Evolutionary conservation across 495 filamentous ascomycete species (phyloP), one percentile per base, ranked within the genome.

Genomic region (Penicillium bialowiezense): DNA sequence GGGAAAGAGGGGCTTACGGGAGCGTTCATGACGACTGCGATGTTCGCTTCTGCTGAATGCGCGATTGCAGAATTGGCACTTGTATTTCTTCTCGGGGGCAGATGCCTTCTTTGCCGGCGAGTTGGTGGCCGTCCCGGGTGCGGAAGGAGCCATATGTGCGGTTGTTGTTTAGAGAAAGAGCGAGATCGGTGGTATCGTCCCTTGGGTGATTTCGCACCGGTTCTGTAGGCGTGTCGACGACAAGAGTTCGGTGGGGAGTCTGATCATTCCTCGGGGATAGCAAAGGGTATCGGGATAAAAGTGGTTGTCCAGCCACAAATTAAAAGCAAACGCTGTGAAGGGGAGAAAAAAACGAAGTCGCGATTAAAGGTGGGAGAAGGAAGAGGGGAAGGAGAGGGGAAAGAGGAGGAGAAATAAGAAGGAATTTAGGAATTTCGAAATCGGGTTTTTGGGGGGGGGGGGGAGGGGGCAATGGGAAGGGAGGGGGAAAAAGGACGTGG

Each of bases 11-110:
- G 20, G 93, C 93, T 81, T 91, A 98, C 93, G 93, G 60, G 91
- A 96, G 71, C 93, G 80, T 70, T 98, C 93, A 73, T 98, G 93
- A 74, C 93, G 79, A 72, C 90, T 96, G 54, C 95, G 84, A 72
- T 98, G 93, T 69, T 98, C 95, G 66, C 90, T 96, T 66, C 95
- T 80, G 74, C 90, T 96, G 67, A 98, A 98, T 44, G 93, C 93
- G 64, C 93, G 83, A 70, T 88, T 89, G 77, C 93, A 98, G 72
- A 96, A 98, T 79, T 95, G 90, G 74, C 93, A 98, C 72, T 97
- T 96, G 82, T 98, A 98, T 71, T 96, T 97, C 77, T 91, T 90
- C 76, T 97, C 91, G 35, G 91, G 88, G 37, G 81, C 76, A 28
- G 78, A 77, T 51, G 87, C 77, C 61, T 83, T 82, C 64, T 78